A percentile compares a stretch with the other conserved stretches of the same genome.
Evolutionary conservation across 2,329 filamentous ascomycete species (phyloP).

Genomic region (Ophiostoma ips): DNA sequence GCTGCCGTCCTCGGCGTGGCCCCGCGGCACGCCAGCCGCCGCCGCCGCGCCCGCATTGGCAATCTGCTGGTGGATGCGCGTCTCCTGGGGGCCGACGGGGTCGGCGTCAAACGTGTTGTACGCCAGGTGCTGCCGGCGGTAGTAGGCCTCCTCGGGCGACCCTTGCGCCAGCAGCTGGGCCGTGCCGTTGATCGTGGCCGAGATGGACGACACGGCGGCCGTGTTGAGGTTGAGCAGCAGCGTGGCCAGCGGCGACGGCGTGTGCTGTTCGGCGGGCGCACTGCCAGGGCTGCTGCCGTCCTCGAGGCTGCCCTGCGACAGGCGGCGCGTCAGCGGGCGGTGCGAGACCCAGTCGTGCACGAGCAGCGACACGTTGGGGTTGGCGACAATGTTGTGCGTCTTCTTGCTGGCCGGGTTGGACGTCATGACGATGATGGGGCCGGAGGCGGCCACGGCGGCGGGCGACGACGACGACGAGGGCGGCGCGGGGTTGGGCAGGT

Average conservation of each 20-base stretch:
- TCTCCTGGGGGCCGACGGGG: slow-evolving; percentile 21
- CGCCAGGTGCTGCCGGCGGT: slow-evolving; percentile 67
- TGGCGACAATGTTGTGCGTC: slow-evolving; percentile 66
- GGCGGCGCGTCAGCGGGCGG: slow-evolving; percentile 59
- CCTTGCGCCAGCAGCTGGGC: slow-evolving; percentile 60
- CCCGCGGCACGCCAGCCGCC: slow-evolving; percentile 24
- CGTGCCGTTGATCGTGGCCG: slow-evolving; percentile 82
- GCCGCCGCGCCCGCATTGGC: slow-evolving; percentile 14
- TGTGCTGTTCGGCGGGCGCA: slow-evolving; percentile 32
- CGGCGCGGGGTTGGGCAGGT: slow-evolving; percentile 55
- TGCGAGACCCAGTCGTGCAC: slow-evolving; percentile 97
- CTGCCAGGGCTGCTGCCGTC: neutral
- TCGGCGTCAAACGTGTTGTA: slow-evolving; percentile 76
- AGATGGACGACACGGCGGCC: slow-evolving; percentile 74
- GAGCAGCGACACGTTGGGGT: slow-evolving; percentile 81
- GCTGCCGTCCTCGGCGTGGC: slow-evolving; percentile 30
- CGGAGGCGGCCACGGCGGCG: too few species aligned
- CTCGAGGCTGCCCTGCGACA: slow-evolving; percentile 42
- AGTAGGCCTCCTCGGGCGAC: slow-evolving; percentile 73
- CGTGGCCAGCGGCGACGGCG: slow-evolving; percentile 58
- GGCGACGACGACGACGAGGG: neutral
- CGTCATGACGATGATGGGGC: slow-evolving; percentile 86
- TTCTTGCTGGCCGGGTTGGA: slow-evolving; percentile 69
- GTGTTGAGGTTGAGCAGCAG: slow-evolving; percentile 86
- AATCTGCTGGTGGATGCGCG: slow-evolving; percentile 23